Percentiles rank a stretch among this genome's conserved stretches.
Conservation (phyloP, 495 filamentous ascomycete genomes). For the Penicillium silybi region DNA sequence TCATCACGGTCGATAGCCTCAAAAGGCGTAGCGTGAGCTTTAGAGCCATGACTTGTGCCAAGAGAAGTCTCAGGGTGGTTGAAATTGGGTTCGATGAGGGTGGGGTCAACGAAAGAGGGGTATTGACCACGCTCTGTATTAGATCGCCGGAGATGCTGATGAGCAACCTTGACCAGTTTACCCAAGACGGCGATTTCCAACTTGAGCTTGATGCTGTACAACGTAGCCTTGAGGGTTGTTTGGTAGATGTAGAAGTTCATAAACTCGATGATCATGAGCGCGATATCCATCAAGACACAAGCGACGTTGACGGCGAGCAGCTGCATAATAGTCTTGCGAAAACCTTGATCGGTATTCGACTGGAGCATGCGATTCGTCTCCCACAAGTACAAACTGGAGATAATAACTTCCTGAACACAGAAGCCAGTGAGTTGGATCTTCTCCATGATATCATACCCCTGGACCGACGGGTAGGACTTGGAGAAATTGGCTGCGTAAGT, state of each 20-base stretch:
- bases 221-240: conserved; percentile 26
- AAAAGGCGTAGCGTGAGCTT: conserved; percentile 12
- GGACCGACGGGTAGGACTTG: conserved; percentile 8
- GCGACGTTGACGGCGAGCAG: conserved; percentile 27
- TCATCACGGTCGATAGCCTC: conserved; percentile 15
- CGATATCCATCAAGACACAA: conserved; percentile 31
- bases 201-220: conserved; percentile 30
- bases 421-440: conserved; percentile 27
- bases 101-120: conserved; percentile 26
- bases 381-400: conserved; percentile 29
- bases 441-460: conserved; percentile 28
- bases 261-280: conserved; percentile 29
- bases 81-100: conserved; percentile 13
- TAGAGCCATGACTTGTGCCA: conserved; percentile 12
- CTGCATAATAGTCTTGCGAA: conserved; percentile 26
- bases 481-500: conserved; percentile 27
- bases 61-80: conserved; percentile 15
- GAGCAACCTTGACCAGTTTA: conserved; percentile 27
- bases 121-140: conserved; percentile 11
- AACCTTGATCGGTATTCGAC: conserved; percentile 19
- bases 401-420: conserved; percentile 29
- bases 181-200: conserved; percentile 28
- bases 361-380: conserved; percentile 28
- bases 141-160: conserved; percentile 25
- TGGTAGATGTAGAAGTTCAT: conserved; percentile 31